Evolutionary conservation across 495 filamentous ascomycete species (phyloP).

Genomic region (Penicillium nucicola): DNA sequence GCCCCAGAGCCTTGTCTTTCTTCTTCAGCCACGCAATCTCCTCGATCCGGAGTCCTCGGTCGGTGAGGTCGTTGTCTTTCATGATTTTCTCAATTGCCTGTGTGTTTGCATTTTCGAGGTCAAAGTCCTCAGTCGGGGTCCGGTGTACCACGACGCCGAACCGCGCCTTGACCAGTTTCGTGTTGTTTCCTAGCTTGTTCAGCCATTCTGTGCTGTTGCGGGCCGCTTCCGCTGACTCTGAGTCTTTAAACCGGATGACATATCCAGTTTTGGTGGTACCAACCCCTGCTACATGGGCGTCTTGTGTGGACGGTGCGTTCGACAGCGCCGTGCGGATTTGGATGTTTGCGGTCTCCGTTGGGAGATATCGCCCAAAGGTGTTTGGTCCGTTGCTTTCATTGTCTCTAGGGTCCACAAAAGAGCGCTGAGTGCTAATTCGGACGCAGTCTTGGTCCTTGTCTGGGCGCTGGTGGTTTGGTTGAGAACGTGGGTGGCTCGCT

Average conservation of each 20-base stretch:
- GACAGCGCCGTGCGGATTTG: conserved; percentile 13
- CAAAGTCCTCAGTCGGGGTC: conserved; percentile 20
- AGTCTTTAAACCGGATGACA: conserved; percentile 19
- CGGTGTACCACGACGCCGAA: conserved; percentile 20
- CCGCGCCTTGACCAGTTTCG: conserved; percentile 17
- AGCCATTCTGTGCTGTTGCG: conserved; percentile 5
- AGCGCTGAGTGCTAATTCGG: conserved; percentile 14
- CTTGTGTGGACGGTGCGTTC: conserved; percentile 12
- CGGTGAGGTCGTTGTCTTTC: conserved; percentile 17
- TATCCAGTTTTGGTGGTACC: conserved; percentile 22
- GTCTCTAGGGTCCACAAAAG: conserved; percentile 17
- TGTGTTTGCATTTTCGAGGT: conserved; percentile 7
- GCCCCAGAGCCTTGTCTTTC: conserved; percentile 18
- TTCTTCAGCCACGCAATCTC: conserved; percentile 21
- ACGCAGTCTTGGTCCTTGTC: conserved; percentile 9
- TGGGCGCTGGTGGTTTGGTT: background rate
- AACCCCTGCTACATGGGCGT: conserved; percentile 13
- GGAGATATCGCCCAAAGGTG: conserved; percentile 18
- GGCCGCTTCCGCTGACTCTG: conserved; percentile 15
- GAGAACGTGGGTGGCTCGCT: too few species aligned
- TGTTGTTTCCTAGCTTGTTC: conserved; percentile 16
- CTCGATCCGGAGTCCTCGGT: conserved; percentile 17
- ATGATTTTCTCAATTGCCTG: conserved; percentile 19
- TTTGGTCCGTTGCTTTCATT: conserved; percentile 11
- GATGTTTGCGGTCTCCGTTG: conserved; percentile 11